Evolutionary conservation across 176 grass and related monocot species (phyloP).

Genomic region (Musa schizocarpa): DNA sequence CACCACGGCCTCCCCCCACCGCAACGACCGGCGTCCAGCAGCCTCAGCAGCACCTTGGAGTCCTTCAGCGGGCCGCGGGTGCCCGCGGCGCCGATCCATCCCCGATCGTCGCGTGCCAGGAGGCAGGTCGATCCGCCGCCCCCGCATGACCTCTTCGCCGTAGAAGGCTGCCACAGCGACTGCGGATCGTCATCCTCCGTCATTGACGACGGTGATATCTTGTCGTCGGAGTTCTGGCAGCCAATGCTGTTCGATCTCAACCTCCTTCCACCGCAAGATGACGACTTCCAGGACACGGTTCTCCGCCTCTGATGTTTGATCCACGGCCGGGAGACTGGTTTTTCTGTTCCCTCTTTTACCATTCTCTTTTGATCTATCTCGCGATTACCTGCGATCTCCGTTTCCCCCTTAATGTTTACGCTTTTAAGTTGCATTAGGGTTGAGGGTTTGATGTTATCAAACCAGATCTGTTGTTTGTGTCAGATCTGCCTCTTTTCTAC

Average conservation of each 20-base stretch:
- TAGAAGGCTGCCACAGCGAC: conserved; percentile 39
- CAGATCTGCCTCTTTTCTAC: background rate
- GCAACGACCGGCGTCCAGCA: background rate
- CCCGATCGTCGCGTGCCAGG: background rate
- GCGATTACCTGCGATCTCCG: background rate
- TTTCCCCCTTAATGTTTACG: background rate
- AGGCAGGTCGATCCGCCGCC: background rate
- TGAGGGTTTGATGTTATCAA: background rate
- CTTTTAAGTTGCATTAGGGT: background rate
- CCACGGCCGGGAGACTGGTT: background rate
- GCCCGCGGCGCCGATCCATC: background rate
- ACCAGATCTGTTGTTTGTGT: background rate
- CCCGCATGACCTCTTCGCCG: background rate
- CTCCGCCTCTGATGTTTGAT: background rate
- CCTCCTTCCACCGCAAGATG: conserved; percentile 45
- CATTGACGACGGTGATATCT: conserved; percentile 12
- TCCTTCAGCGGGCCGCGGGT: background rate
- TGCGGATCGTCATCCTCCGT: conserved; percentile 34
- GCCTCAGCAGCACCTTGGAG: background rate
- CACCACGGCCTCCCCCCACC: background rate
- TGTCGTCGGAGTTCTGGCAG: background rate
- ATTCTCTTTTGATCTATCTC: background rate
- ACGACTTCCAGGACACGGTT: background rate
- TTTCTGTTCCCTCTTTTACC: background rate
- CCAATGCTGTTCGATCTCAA: conserved; percentile 64